Evolutionary conservation across 2,329 filamentous ascomycete genomes (phyloP).

Genomic region (Curvularia lunata): DNA sequence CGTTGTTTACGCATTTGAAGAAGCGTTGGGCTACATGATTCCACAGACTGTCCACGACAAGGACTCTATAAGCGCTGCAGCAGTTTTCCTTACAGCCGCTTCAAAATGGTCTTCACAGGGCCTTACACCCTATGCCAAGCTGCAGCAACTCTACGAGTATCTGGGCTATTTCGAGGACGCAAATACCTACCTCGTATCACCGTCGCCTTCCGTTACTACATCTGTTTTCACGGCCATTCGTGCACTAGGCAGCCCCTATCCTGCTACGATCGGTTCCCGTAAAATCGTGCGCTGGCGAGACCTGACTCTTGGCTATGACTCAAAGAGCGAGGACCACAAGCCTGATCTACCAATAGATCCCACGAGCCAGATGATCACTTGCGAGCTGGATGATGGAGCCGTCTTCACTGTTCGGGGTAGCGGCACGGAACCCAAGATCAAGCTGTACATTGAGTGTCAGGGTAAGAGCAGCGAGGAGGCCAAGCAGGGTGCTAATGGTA

Average conservation of each 20-base stretch:
- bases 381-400: slow-evolving; percentile 61
- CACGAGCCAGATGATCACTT: slow-evolving; percentile 69
- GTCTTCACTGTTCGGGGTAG: slow-evolving; percentile 67
- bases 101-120: slow-evolving; percentile 59
- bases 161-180: slow-evolving; percentile 68
- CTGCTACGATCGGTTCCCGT: slow-evolving; percentile 57
- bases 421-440: slow-evolving; percentile 72
- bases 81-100: slow-evolving; percentile 64
- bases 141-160: slow-evolving; percentile 62
- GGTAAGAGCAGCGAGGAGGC: slow-evolving; percentile 52
- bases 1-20: slow-evolving; percentile 66
- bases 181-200: slow-evolving; percentile 69
- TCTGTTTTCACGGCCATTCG: slow-evolving; percentile 63
- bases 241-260: slow-evolving; percentile 51
- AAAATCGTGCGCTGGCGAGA: slow-evolving; percentile 66
- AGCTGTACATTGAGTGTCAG: slow-evolving; percentile 62
- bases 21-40: slow-evolving; percentile 72
- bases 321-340: slow-evolving; percentile 57
- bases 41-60: slow-evolving; percentile 68
- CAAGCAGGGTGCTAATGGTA: slow-evolving; percentile 53
- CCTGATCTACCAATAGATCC: slow-evolving; percentile 64
- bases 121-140: slow-evolving; percentile 63
- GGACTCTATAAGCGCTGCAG: slow-evolving; percentile 67
- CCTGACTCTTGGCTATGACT: slow-evolving; percentile 66
- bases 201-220: slow-evolving; percentile 59